Conservation (phyloP, 805 yeast species). For the Wickerhamomyces kurtzmanii region DNA sequence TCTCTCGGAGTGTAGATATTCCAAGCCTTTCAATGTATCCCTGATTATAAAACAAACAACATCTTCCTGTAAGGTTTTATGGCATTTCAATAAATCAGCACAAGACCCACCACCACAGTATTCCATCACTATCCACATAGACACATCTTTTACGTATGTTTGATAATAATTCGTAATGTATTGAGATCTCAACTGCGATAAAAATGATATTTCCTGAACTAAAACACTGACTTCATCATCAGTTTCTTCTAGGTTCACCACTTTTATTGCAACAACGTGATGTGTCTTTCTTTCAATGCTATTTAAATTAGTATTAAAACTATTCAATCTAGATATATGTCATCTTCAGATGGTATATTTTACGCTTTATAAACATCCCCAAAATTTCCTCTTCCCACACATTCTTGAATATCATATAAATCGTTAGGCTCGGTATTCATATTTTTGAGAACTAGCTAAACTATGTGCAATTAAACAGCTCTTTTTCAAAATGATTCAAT, state of each 20-base stretch:
- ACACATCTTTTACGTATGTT: conserved; percentile 53
- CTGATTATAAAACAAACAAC: conserved; percentile 51
- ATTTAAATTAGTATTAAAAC: background rate
- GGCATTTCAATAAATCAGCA: conserved; percentile 55
- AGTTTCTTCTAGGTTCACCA: conserved; percentile 69
- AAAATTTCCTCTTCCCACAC: conserved; percentile 78
- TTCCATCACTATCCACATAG: conserved; percentile 90
- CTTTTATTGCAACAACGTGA: conserved; percentile 71
- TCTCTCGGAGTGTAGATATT: conserved; percentile 63
- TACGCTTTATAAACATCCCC: conserved; percentile 70
- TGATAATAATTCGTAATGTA: conserved; percentile 59
- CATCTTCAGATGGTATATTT: conserved; percentile 1
- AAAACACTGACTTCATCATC: conserved; percentile 66
- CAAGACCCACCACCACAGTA: conserved; percentile 94
- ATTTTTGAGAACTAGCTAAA: too few species aligned
- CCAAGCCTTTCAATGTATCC: conserved; percentile 61
- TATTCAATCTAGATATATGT: background rate
- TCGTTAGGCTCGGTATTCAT: conserved; percentile 14
- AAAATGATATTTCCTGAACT: conserved; percentile 69
- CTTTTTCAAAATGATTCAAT: too few species aligned
- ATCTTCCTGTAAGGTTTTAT: conserved; percentile 45
- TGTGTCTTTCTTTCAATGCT: conserved; percentile 17
- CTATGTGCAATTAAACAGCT: too few species aligned
- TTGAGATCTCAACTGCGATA: conserved; percentile 51
- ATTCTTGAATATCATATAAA: conserved; percentile 30